Evolutionary conservation across 2,329 filamentous ascomycete genomes (phyloP).

Genomic region (Didymella keratinophila): DNA sequence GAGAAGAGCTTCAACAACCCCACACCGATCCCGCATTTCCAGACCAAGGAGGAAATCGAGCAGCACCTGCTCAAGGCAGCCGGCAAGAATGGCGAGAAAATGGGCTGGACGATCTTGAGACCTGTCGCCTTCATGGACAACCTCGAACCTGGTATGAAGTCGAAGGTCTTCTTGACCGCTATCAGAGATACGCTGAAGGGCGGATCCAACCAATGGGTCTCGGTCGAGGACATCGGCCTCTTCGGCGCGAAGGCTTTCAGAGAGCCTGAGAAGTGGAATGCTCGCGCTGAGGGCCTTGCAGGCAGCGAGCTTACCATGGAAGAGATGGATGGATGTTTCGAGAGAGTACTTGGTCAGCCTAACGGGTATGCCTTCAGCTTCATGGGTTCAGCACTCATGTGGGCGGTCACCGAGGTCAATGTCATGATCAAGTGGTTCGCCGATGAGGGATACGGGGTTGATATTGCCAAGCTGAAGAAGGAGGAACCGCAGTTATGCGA

Average conservation of each 20-base stretch:
- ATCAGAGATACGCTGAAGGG: slow-evolving; percentile 53
- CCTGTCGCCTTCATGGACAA: slow-evolving; percentile 72
- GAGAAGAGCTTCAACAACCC: slow-evolving; percentile 58
- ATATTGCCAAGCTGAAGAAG: slow-evolving; percentile 54
- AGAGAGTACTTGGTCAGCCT: slow-evolving; percentile 55
- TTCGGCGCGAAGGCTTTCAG: slow-evolving; percentile 61
- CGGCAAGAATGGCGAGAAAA: slow-evolving; percentile 53
- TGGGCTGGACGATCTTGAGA: slow-evolving; percentile 69
- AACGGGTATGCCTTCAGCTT: slow-evolving; percentile 55
- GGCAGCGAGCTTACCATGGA: slow-evolving; percentile 61
- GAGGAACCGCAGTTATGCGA: slow-evolving; percentile 57
- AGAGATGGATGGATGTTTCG: slow-evolving; percentile 56
- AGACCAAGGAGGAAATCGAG: slow-evolving; percentile 68
- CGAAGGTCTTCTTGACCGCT: slow-evolving; percentile 58
- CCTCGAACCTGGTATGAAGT: slow-evolving; percentile 56
- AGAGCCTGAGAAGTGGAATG: slow-evolving; percentile 55
- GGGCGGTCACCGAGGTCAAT: slow-evolving; percentile 54
- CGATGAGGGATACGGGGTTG: slow-evolving; percentile 56
- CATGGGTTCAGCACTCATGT: slow-evolving; percentile 53
- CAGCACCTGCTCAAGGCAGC: slow-evolving; percentile 62
- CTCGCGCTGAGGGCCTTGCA: slow-evolving; percentile 58
- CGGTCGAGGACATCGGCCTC: slow-evolving; percentile 59
- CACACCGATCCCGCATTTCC: slow-evolving; percentile 66
- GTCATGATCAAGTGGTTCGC: slow-evolving; percentile 62
- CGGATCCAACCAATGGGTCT: slow-evolving; percentile 53